Conservation (phyloP, 2,329 filamentous ascomycete genomes). For the Graphilbum ipis-grandicollis region DNA sequence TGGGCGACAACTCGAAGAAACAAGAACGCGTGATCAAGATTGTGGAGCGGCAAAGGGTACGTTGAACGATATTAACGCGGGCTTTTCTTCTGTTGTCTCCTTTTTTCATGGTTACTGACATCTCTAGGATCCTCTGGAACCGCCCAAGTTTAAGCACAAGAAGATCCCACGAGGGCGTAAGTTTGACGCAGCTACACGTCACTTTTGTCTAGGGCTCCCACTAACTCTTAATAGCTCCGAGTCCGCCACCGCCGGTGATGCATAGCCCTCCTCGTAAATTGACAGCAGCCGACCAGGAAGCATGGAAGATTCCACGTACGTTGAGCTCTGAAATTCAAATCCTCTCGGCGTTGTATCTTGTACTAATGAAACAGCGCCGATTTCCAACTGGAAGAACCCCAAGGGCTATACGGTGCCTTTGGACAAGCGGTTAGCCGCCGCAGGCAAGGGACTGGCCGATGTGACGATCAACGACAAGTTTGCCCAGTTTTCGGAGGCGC, state of each 20-base stretch:
- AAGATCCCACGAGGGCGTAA: constrained; percentile 57
- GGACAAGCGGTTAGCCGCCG: constrained; percentile 87
- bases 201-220: too few species aligned
- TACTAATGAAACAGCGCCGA: constrained; percentile 41
- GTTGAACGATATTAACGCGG: too few species aligned
- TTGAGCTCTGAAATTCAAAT: too few species aligned
- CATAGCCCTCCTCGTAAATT: constrained; percentile 88
- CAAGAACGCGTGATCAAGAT: constrained; percentile 98
- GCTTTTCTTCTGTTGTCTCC: neutral
- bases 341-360: neutral
- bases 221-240: constrained; percentile 35
- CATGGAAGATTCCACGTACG: constrained; percentile 67
- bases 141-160: constrained; percentile 97
- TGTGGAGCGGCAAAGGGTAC: constrained; percentile 61
- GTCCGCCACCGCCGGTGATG: constrained; percentile 84
- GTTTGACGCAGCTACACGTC: too few species aligned
- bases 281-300: constrained; percentile 92
- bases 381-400: constrained; percentile 98
- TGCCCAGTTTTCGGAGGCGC: constrained; percentile 82
- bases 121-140: constrained; percentile 67
- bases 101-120: neutral
- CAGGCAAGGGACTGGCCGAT: constrained; percentile 82
- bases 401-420: constrained; percentile 94
- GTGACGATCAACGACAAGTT: constrained; percentile 98
- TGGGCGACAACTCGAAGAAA: constrained; percentile 75